A percentile compares a stretch with the other conserved stretches of the same genome.
These are phyloP conservation scores for Hyaloscypha bicolor DNA, from an alignment of 495 filamentous ascomycete species.

Conservation along the genomic window DNA sequence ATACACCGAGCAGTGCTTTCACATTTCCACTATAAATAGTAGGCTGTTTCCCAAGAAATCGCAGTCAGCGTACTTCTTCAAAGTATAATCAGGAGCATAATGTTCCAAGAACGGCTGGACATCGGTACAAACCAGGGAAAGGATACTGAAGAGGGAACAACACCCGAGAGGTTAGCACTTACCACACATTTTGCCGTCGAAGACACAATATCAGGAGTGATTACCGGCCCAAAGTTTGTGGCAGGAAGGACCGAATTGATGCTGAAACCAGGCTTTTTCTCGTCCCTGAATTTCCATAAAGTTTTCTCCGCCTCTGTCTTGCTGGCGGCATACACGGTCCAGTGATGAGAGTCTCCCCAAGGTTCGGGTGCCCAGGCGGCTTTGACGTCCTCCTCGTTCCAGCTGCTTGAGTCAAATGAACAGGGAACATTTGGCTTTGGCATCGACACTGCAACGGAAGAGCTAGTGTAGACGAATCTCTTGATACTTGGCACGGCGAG, in stretches of 20 bases:
- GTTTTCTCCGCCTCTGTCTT: conserved; percentile 57
- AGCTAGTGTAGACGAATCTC: conserved; percentile 54
- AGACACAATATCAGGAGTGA: not conserved
- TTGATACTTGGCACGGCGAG: conserved; percentile 44
- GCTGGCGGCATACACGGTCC: conserved; percentile 51
- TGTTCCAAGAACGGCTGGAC: too few species aligned
- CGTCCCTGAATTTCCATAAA: conserved; percentile 54
- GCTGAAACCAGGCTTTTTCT: conserved; percentile 48
- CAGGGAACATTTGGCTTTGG: conserved; percentile 28
- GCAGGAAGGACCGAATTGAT: conserved; percentile 56
- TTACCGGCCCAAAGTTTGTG: conserved; percentile 17
- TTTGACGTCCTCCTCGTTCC: conserved; percentile 49
- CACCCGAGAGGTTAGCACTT: too few species aligned
- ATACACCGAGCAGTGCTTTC: not conserved
- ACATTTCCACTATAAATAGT: conserved; percentile 10
- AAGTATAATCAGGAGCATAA: too few species aligned
- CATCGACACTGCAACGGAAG: conserved; percentile 43
- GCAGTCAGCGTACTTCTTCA: too few species aligned
- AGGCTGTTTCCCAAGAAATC: not conserved
- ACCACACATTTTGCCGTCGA: conserved; percentile 2
- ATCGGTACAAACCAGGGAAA: too few species aligned
- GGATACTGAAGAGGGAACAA: too few species aligned
- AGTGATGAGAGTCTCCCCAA: conserved; percentile 29
- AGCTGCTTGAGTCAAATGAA: conserved; percentile 40
- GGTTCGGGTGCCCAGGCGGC: conserved; percentile 41